Conservation (phyloP, 768 basidiomycete genomes). For the Tylopilus felleus region DNA sequence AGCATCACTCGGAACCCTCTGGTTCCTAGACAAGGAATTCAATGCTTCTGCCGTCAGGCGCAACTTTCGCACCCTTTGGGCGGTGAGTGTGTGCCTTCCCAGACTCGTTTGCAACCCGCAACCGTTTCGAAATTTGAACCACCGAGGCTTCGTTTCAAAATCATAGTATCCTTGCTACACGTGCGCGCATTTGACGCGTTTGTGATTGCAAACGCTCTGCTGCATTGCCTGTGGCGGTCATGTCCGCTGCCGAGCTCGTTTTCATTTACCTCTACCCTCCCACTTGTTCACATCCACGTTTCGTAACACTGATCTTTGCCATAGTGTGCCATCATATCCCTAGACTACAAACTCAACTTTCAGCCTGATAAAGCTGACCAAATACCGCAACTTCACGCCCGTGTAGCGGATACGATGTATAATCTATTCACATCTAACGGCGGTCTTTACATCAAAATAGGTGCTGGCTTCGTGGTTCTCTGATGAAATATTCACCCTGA, state of each 20-base stretch:
- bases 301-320: slow-evolving; percentile 1
- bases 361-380: slow-evolving; percentile 62
- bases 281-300: neutral
- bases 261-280: neutral
- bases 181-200: too few relatives aligned
- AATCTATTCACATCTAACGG: slow-evolving; percentile 79
- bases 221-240: neutral
- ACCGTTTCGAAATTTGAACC: neutral
- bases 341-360: slow-evolving; percentile 90
- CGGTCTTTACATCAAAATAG: slow-evolving; percentile 84
- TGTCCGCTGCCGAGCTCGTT: neutral
- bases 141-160: neutral
- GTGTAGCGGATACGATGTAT: slow-evolving; percentile 77
- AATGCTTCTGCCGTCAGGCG: slow-evolving; percentile 48
- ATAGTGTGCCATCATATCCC: slow-evolving; percentile 65
- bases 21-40: slow-evolving; percentile 39
- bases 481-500: neutral
- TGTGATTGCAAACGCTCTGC: too few relatives aligned
- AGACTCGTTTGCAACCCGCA: neutral
- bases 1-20: slow-evolving; percentile 31
- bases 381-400: slow-evolving; percentile 80
- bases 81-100: slow-evolving; percentile 34
- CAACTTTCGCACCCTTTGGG: slow-evolving; percentile 48
- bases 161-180: too few relatives aligned
- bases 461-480: slow-evolving; percentile 24